These are phyloP conservation scores for Colletotrichum filicis DNA, from an alignment of 2,329 filamentous ascomycete species.

Conservation along the genomic window DNA sequence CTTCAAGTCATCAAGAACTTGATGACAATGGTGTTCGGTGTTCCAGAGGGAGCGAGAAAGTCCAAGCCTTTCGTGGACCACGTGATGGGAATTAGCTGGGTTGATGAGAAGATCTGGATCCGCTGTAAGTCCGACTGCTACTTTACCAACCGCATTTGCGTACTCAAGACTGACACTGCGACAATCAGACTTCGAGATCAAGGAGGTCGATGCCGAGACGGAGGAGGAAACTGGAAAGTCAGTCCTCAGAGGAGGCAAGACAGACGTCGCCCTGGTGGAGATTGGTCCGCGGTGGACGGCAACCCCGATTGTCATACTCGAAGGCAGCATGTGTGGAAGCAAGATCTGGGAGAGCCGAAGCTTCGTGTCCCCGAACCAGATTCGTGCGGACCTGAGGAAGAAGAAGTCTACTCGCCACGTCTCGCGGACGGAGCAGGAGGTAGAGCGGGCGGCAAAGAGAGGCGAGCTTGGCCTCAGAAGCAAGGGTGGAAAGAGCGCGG, in stretches of 20 bases:
- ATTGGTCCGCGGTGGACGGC: constrained; percentile 77
- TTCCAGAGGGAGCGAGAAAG: constrained; percentile 87
- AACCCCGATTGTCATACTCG: constrained; percentile 85
- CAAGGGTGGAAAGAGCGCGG: constrained; percentile 70
- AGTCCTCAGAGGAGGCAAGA: constrained; percentile 64
- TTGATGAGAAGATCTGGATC: constrained; percentile 96
- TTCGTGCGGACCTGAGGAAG: constrained; percentile 82
- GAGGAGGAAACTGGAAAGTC: constrained; percentile 49
- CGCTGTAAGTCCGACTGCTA: constrained; percentile 50
- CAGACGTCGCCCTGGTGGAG: constrained; percentile 86
- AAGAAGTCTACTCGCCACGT: constrained; percentile 84
- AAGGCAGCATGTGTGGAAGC: constrained; percentile 93
- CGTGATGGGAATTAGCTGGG: constrained; percentile 90
- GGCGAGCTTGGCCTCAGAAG: constrained; percentile 80
- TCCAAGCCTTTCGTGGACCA: constrained; percentile 97
- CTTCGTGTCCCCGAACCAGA: constrained; percentile 95
- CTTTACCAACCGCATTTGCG: neutral
- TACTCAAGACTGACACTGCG: neutral
- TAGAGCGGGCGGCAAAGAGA: constrained; percentile 79
- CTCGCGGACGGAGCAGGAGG: constrained; percentile 76
- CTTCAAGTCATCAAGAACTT: constrained; percentile 88
- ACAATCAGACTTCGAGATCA: constrained; percentile 76
- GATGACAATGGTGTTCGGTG: constrained; percentile 81
- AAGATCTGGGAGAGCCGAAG: constrained; percentile 99
- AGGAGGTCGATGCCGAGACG: constrained; percentile 47